Evolutionary conservation across 768 basidiomycete species (phyloP).

Genomic region (Amanita pallidorosea): DNA sequence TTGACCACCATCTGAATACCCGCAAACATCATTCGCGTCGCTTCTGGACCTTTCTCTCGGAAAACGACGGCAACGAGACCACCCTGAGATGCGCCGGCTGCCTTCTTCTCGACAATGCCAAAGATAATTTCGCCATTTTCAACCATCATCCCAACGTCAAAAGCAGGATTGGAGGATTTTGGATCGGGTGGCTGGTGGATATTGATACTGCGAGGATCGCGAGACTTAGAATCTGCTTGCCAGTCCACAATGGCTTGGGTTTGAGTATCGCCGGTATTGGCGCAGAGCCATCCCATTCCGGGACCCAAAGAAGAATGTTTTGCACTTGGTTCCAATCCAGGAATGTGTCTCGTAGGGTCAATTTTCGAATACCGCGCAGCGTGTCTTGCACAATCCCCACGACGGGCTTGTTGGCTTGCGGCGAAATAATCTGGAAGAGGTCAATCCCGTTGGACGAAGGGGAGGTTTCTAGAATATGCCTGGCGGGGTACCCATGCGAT

Average conservation of each 20-base stretch:
- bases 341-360: constrained; percentile 92
- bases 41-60: constrained; percentile 93
- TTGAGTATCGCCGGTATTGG: constrained; percentile 95
- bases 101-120: constrained; percentile 96
- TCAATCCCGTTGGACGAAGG: constrained; percentile 1
- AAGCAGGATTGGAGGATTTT: constrained; percentile 67
- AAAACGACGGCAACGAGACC: constrained; percentile 96
- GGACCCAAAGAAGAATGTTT: constrained; percentile 96
- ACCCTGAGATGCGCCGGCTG: constrained; percentile 89
- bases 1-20: constrained; percentile 95
- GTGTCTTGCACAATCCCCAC: constrained; percentile 99
- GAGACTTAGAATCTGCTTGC: constrained; percentile 92
- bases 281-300: constrained; percentile 91
- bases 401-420: constrained; percentile 99
- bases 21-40: constrained; percentile 84
- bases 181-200: constrained; percentile 74
- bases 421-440: constrained; percentile 75
- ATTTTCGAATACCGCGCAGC: constrained; percentile 93
- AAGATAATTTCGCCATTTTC: constrained; percentile 96
- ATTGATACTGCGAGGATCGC: constrained; percentile 95
- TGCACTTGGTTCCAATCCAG: constrained; percentile 94
- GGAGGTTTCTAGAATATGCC: no score
- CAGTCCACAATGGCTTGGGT: constrained; percentile 96
- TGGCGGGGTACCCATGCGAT: no score
- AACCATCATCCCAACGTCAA: constrained; percentile 91